Evolutionary conservation across 1,284 basidiomycete species (phyloP), one percentile per base, ranked within the genome.

Genomic region (Trichosporon ovoides): DNA sequence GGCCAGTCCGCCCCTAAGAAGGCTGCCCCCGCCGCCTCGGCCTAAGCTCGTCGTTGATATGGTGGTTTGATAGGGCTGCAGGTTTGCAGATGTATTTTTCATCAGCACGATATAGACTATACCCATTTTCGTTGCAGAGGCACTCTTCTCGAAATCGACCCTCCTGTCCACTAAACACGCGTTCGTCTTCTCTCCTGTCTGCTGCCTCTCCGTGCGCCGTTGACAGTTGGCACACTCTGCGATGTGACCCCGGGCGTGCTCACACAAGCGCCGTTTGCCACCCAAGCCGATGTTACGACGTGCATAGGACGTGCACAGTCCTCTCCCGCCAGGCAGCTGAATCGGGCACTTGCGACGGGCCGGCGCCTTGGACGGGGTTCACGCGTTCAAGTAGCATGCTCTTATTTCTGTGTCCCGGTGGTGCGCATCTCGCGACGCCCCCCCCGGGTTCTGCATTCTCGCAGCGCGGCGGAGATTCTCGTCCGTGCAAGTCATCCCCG

Each of bases 1-100:
- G 91, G 91, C 78, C 88, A 86, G 56, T 61, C 72, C 48, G 80
- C 80, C 57, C 73, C 75, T 71, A 81, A 80, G 77, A 66, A 69
- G 71, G 80, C 80, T 76, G 62, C 76, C 54, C 69, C 73, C 63
- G 73, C 75, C 43, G 43, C 43, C 43, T 48, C 43, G n/a, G 43
- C 43, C 43, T 48, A 48, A 48, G 28, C 28, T 48, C 43, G 49
- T 51, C 33, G 49, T 51, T 51, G 49, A 35, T 34, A 51, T 51
- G 49, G 22, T 35, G 49, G 49, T 35, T 22, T 34, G 49, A 34
- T 51, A 34, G 49, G 43, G 43, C 43, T 48, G 43, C 43, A 48
- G 43, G 43, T 24, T 48, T 48, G 43, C 43, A 48, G 43, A 48
- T 48, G 43, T 48, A 48, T 48, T 48, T 48, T 48, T 48, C 43